These are phyloP conservation scores for Fragaria ananassa DNA, from an alignment of 306 rosid genomes.

Conservation along the genomic window DNA sequence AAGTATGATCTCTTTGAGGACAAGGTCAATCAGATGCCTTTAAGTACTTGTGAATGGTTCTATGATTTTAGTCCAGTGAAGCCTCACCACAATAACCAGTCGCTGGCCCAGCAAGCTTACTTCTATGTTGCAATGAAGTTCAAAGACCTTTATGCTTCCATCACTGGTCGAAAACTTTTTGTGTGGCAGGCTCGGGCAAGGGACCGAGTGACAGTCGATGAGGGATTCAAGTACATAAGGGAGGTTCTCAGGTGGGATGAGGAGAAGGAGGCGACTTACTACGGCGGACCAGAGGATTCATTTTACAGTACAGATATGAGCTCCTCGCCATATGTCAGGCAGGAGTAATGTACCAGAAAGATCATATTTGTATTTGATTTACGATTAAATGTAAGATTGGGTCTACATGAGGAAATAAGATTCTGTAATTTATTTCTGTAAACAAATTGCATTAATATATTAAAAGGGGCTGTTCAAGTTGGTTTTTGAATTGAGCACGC, in stretches of 20 bases:
- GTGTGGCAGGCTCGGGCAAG: slow-evolving; percentile 86
- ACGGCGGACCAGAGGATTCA: slow-evolving; percentile 85
- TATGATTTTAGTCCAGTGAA: slow-evolving; percentile 66
- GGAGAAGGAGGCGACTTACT: slow-evolving; percentile 76
- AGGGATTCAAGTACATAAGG: slow-evolving; percentile 84
- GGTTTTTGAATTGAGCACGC: background rate
- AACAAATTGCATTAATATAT: background rate
- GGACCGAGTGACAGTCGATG: slow-evolving; percentile 74
- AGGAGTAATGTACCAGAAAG: slow-evolving; percentile 36
- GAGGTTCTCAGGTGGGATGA: slow-evolving; percentile 98
- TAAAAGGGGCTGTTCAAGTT: background rate
- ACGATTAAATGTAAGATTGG: slow-evolving; percentile 4
- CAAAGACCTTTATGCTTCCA: slow-evolving; percentile 81
- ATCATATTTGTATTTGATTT: slow-evolving; percentile 13
- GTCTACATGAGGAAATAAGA: slow-evolving; percentile 8
- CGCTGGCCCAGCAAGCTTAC: slow-evolving; percentile 87
- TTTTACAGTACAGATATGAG: slow-evolving; percentile 91
- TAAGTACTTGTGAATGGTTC: slow-evolving; percentile 82
- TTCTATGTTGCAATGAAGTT: slow-evolving; percentile 95
- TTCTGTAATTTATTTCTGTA: background rate
- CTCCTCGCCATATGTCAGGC: slow-evolving; percentile 77
- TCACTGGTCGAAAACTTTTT: slow-evolving; percentile 67
- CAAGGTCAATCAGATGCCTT: slow-evolving; percentile 50
- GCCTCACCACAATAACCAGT: slow-evolving; percentile 60
- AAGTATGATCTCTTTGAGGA: slow-evolving; percentile 86